phyloP scores from a whole-genome alignment of 192 early-diverging fungal genomes.

The Chytriomyces confervae region DNA sequence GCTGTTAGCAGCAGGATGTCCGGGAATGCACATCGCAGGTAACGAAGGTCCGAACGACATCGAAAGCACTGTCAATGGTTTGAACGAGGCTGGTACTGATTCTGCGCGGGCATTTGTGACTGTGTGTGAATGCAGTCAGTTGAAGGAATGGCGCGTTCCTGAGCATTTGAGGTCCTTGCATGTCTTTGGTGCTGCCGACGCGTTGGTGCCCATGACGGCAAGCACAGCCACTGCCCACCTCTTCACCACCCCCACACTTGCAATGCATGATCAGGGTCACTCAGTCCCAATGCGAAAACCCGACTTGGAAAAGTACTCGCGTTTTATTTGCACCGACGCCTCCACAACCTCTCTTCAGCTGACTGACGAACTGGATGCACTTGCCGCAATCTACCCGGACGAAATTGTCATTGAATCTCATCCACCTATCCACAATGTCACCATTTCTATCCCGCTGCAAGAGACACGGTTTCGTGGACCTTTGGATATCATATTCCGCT shows the following conservation, averaged over 20 bases:
- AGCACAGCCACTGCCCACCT: background rate
- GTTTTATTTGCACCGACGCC: slow-evolving; percentile 9
- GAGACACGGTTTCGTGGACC: slow-evolving; percentile 16
- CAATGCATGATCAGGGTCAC: slow-evolving; percentile 28
- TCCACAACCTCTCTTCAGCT: background rate
- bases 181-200: slow-evolving; percentile 25
- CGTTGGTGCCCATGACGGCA: slow-evolving; percentile 6
- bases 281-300: slow-evolving; percentile 21
- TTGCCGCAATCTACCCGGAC: slow-evolving; percentile 33
- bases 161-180: slow-evolving; percentile 27
- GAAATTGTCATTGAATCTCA: slow-evolving; percentile 11
- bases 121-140: background rate
- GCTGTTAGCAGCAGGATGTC: slow-evolving; percentile 7
- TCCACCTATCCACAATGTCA: background rate
- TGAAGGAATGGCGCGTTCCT: background rate
- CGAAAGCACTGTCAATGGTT: background rate
- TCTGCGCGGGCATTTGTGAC: background rate
- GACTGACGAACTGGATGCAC: slow-evolving; percentile 27
- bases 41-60: too few species aligned
- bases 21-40: background rate
- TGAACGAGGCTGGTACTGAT: background rate
- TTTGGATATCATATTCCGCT: slow-evolving; percentile 2
- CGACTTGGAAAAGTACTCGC: slow-evolving; percentile 18
- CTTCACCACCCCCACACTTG: background rate
- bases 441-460: slow-evolving; percentile 10